Evolutionary conservation across 257 asterid genomes (phyloP).

Genomic region (Coffea canephora): DNA sequence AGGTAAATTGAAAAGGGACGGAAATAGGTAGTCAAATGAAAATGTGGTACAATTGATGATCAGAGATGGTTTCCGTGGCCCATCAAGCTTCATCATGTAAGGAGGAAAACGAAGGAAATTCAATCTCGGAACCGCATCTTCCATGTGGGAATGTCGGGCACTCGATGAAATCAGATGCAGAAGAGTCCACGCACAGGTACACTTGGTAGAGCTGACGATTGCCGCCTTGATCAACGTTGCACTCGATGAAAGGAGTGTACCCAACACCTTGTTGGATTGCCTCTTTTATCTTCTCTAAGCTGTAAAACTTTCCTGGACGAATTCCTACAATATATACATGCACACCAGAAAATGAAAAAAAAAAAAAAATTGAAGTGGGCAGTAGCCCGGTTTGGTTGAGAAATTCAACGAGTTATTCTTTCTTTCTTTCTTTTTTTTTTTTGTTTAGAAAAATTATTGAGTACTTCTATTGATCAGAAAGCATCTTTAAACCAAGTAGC

Average conservation of each 20-base stretch:
- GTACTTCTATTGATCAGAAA: no score
- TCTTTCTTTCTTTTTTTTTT: no score
- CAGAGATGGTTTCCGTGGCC: not conserved
- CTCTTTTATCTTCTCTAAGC: slow-evolving; percentile 37
- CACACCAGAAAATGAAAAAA: not conserved
- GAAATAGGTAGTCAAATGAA: not conserved
- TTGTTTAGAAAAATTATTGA: no score
- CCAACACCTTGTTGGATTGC: slow-evolving; percentile 58
- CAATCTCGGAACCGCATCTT: slow-evolving; percentile 48
- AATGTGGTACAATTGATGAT: not conserved
- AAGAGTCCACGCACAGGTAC: slow-evolving; percentile 64
- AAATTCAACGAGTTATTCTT: no score
- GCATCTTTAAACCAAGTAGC: no score
- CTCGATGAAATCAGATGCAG: slow-evolving; percentile 47
- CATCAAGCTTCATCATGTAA: slow-evolving; percentile 28
- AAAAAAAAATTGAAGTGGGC: no score
- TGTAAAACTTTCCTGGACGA: slow-evolving; percentile 42
- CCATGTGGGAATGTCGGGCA: slow-evolving; percentile 67
- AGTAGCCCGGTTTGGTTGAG: no score
- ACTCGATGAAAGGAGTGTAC: slow-evolving; percentile 52
- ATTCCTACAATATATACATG: slow-evolving; percentile 29
- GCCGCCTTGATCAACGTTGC: slow-evolving; percentile 56
- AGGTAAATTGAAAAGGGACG: no score
- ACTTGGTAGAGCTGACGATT: slow-evolving; percentile 63
- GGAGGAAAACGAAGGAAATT: slow-evolving; percentile 55